A percentile compares a stretch with the other conserved stretches of the same genome.
Conservation (phyloP, 345 rosid genomes). For the Erodium maritimum region DNA sequence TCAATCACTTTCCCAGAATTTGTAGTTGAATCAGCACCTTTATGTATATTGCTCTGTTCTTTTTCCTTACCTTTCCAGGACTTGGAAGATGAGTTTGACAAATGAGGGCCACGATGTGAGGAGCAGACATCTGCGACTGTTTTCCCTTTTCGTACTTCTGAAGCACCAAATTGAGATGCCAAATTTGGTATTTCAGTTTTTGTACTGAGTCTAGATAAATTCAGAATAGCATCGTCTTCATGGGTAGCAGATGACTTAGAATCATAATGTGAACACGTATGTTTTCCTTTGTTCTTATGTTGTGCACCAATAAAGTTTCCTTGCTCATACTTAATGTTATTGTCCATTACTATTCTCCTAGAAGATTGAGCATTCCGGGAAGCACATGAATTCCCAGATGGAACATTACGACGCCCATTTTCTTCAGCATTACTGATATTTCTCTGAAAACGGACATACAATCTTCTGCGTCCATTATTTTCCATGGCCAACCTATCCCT, state of each 20-base stretch:
- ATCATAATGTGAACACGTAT: slow-evolving; percentile 13
- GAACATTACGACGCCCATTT: slow-evolving; percentile 16
- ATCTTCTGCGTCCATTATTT: slow-evolving; percentile 20
- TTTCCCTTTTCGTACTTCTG: slow-evolving; percentile 16
- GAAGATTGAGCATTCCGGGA: slow-evolving; percentile 24
- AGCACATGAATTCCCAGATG: slow-evolving; percentile 14
- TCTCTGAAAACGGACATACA: slow-evolving; percentile 15
- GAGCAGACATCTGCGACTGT: slow-evolving; percentile 15
- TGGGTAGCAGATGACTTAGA: slow-evolving; percentile 9
- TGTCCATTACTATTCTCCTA: slow-evolving; percentile 25
- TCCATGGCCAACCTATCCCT: slow-evolving; percentile 23
- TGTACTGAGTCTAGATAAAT: slow-evolving; percentile 16
- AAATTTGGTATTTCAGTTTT: slow-evolving; percentile 14
- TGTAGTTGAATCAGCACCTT: slow-evolving; percentile 22
- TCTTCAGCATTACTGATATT: slow-evolving; percentile 16
- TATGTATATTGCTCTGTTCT: slow-evolving; percentile 17
- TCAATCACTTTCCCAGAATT: slow-evolving; percentile 25
- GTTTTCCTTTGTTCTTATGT: slow-evolving; percentile 31
- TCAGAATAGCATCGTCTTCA: slow-evolving; percentile 19
- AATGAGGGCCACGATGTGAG: slow-evolving; percentile 13
- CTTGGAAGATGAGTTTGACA: slow-evolving; percentile 18
- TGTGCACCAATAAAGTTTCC: slow-evolving; percentile 16
- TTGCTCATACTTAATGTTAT: slow-evolving; percentile 18
- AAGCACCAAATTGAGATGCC: slow-evolving; percentile 15
- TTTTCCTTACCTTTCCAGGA: slow-evolving; percentile 64